Base-by-base conservation (phyloP, 164 flowering plant species). In the Vitis rupestris region DNA sequence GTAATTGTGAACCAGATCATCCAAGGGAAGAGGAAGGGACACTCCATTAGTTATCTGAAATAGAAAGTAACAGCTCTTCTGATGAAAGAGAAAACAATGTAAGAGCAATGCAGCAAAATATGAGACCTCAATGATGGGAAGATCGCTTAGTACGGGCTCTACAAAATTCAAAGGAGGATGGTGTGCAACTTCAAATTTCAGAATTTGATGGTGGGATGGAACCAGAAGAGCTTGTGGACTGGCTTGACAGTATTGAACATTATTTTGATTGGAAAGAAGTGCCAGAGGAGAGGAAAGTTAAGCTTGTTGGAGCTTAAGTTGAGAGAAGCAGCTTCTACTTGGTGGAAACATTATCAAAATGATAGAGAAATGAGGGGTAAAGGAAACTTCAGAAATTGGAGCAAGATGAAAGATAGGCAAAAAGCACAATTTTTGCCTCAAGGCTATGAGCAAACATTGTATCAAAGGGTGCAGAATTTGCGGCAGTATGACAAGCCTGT, bases 101-200 rank as follows among this genome's bases (percentile, higher is more conserved):
- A 9, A 29, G 63, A 8, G 27, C 27, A 1, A 31, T 60, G 1
- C 37, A 31, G 8, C n/a, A 12, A n/a, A 60, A 60, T 30, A 49
- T 12, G 8, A 60, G 48, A 60, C 63, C 63, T 4, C 63, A 60
- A 60, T 49, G 48, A 31, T 29, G 47, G 63, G 48, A 60, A 31
- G 63, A 60, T 30, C 3, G 49, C 49, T 30, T 60, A 10, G 49
- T 14, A 30, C 63, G 48, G 30, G 63, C 47, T 30, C 63, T 60
- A 30, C 48, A 60, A 60, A 60, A 60, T 60, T 13, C 63, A 47
- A 60, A 60, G 31, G 48, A 60, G 63, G 30, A 60, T 30, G 63
- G 63, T 58, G 61, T 58, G 27, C 47, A 31, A 6, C 2, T 60
- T 14, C 17, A 55, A 15, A 23, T 23, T 23, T 23, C 27, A 23